These are phyloP conservation scores for Phyllosticta paracitricarpa DNA, from an alignment of 2,329 filamentous ascomycete genomes.

Conservation along the genomic window DNA sequence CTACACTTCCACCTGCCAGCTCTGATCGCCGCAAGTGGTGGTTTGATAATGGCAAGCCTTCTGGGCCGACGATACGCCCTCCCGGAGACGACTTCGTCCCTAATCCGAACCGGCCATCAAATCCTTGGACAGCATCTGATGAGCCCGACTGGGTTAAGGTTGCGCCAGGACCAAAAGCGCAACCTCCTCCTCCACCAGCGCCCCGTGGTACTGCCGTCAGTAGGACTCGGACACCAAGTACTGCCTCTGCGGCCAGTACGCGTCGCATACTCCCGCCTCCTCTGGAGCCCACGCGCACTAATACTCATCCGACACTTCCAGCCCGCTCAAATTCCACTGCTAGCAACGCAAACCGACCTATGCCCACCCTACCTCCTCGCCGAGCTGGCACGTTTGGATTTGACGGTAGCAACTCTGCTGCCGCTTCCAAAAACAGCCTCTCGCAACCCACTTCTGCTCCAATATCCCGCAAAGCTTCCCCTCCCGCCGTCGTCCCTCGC, in stretches of 20 bases:
- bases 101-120: constrained; percentile 65
- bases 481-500: constrained; percentile 19
- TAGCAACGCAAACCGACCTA: constrained; percentile 19
- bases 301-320: constrained; percentile 5
- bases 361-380: constrained; percentile 20
- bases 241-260: constrained; percentile 16
- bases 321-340: constrained; percentile 12
- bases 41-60: constrained; percentile 59
- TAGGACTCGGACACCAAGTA: not conserved
- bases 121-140: constrained; percentile 65
- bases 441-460: constrained; percentile 14
- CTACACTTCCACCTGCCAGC: constrained; percentile 57
- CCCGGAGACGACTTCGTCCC: constrained; percentile 53
- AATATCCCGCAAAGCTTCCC: constrained; percentile 24
- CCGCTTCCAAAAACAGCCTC: constrained; percentile 2
- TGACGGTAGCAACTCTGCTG: constrained; percentile 7
- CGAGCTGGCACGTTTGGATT: constrained; percentile 6
- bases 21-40: constrained; percentile 56
- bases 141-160: constrained; percentile 75
- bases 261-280: constrained; percentile 12
- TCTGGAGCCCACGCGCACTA: not conserved
- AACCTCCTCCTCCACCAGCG: not conserved
- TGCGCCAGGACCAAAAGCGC: constrained; percentile 6
- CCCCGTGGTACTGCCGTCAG: not conserved
- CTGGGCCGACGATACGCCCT: constrained; percentile 60